Evolutionary conservation across 805 yeast genomes (phyloP), one percentile per base, ranked within the genome.

Genomic region (Sugiyamaella marilandica): DNA sequence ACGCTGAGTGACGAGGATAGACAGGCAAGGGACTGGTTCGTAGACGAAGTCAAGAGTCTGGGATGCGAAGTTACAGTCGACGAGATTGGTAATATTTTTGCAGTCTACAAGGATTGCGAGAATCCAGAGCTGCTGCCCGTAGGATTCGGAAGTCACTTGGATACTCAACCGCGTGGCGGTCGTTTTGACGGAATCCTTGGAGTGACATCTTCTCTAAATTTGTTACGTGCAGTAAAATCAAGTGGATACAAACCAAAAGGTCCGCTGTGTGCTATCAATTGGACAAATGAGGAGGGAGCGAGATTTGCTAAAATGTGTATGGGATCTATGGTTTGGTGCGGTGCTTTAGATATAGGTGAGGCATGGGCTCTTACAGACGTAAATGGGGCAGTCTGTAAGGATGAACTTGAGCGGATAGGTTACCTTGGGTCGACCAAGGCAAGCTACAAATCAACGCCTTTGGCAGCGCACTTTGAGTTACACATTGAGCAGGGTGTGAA

Each of bases 201-300:
- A 19, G 89, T 84, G 3, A 66, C 82, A 44, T 66, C 83, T 9
- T 87, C 86, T 1, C 68, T 84, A 45, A 87, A 84, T 65, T 81
- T 84, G 3, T 65, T 84, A 58, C 70, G 87, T 55, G 82, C 87
- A 2, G 67, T 84, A 62, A 78, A 80, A 53, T 85, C 79, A 16
- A 79, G 80, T 64, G 70, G 73, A 41, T 76, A 69, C 60, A 73
- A 71, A 10, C 87, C 89, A n/a, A 75, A 80, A 49, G 82, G 71
- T 55, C 88, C 87, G 8, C 76, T 84, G 52, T 81, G 83, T 2
- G 73, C 81, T 3, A 74, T 84, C 36, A 74, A 79, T 60, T 84
- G 89, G 89, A 80, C 82, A 66, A 84, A 84, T 62, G 89, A 84
- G 63, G 89, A 84, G 69, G 89, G 89, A 51, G 88, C 89, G 0